Evolutionary conservation across 2,329 filamentous ascomycete genomes (phyloP).

Genomic region (Aspergillus awamori): DNA sequence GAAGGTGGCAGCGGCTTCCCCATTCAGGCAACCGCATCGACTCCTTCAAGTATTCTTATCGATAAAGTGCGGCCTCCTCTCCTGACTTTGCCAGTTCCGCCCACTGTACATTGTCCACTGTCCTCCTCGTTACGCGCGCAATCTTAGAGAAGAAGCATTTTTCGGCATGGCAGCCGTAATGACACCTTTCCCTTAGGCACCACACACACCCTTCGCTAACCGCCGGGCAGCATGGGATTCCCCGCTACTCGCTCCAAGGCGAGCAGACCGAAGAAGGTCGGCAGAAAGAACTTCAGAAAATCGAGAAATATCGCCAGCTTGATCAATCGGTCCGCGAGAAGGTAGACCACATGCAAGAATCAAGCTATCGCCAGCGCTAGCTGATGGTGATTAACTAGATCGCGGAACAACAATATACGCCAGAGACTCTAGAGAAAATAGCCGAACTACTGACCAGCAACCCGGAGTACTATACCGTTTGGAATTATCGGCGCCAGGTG

Average conservation of each 20-base stretch:
- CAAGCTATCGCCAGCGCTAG: neutral
- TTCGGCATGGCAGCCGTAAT: slow-evolving; percentile 37
- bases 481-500: slow-evolving; percentile 66
- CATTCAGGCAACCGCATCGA: slow-evolving; percentile 6
- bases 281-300: slow-evolving; percentile 72
- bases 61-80: neutral
- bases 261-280: slow-evolving; percentile 70
- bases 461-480: slow-evolving; percentile 54
- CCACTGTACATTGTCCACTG: neutral
- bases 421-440: slow-evolving; percentile 48
- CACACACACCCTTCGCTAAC: slow-evolving; percentile 18
- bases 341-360: slow-evolving; percentile 46
- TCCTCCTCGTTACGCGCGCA: neutral
- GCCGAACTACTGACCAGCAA: slow-evolving; percentile 49
- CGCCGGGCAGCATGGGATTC: slow-evolving; percentile 74
- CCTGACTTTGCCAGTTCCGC: neutral
- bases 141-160: neutral
- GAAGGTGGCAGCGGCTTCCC: slow-evolving; percentile 14
- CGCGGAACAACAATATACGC: slow-evolving; percentile 42
- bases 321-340: slow-evolving; percentile 69
- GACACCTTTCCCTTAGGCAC: slow-evolving; percentile 1
- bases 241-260: slow-evolving; percentile 63
- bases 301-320: slow-evolving; percentile 72
- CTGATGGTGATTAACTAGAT: slow-evolving; percentile 35
- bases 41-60: neutral